These are phyloP conservation scores for Clarireedia monteithiana DNA, from an alignment of 2,329 filamentous ascomycete species.

Conservation along the genomic window DNA sequence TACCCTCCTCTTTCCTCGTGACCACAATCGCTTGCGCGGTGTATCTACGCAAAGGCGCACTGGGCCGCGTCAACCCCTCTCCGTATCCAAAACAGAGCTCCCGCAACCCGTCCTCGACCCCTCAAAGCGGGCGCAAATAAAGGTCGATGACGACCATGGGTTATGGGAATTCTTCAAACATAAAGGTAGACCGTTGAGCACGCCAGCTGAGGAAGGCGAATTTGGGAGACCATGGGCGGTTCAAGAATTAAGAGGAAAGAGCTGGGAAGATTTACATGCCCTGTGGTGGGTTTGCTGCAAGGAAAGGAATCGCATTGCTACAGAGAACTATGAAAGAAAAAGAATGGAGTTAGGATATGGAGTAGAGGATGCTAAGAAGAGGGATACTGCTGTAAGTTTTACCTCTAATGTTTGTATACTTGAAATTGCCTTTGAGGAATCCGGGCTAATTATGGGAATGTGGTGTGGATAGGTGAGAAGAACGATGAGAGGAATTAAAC, in stretches of 20 bases:
- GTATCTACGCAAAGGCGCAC: slow-evolving; percentile 74
- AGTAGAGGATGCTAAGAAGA: slow-evolving; percentile 52
- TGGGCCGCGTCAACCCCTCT: slow-evolving; percentile 66
- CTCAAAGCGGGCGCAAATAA: slow-evolving; percentile 45
- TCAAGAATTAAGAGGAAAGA: slow-evolving; percentile 79
- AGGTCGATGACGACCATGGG: slow-evolving; percentile 66
- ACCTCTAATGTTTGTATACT: not conserved
- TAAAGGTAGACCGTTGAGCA: slow-evolving; percentile 58
- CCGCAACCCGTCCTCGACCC: slow-evolving; percentile 61
- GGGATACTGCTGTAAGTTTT: slow-evolving; percentile 58
- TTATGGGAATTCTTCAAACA: slow-evolving; percentile 87
- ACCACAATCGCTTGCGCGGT: slow-evolving; percentile 73
- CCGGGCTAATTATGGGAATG: slow-evolving; percentile 8
- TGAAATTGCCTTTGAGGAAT: not conserved
- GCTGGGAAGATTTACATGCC: slow-evolving; percentile 85
- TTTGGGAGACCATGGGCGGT: slow-evolving; percentile 80
- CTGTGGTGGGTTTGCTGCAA: slow-evolving; percentile 93
- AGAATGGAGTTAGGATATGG: slow-evolving; percentile 68
- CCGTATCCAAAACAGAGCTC: slow-evolving; percentile 62
- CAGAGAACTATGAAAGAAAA: slow-evolving; percentile 60
- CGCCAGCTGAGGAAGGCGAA: slow-evolving; percentile 60
- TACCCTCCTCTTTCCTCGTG: slow-evolving; percentile 38
- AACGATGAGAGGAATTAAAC: slow-evolving; percentile 79
- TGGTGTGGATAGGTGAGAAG: slow-evolving; percentile 50
- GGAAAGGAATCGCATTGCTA: slow-evolving; percentile 85